Percentiles rank a stretch among this genome's conserved stretches.
These are phyloP conservation scores for Hypoxylon lenormandii DNA, from an alignment of 495 filamentous ascomycete species.

Conservation along the genomic window DNA sequence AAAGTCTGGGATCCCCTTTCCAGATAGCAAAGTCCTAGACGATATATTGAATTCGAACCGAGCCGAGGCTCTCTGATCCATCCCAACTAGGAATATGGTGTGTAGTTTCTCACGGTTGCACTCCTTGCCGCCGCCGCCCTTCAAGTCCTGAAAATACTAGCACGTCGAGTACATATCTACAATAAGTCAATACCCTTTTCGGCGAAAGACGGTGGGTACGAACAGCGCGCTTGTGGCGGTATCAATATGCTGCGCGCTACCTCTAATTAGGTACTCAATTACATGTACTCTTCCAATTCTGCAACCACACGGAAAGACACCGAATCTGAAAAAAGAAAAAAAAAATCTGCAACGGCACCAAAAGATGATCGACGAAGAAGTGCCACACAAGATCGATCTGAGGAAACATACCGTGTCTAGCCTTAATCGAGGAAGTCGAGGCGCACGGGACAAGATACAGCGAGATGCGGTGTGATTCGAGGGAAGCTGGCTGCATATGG, in stretches of 20 bases:
- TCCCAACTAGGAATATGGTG: not conserved
- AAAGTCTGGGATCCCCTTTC: not conserved
- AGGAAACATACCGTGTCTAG: not conserved
- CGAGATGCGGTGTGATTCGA: conserved; percentile 33
- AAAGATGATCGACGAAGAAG: not conserved
- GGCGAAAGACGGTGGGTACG: too few relatives aligned
- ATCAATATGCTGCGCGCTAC: too few relatives aligned
- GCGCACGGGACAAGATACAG: not conserved
- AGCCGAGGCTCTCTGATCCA: not conserved
- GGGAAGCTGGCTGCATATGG: conserved; percentile 25
- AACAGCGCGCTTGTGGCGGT: too few relatives aligned
- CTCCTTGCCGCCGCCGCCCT: not conserved
- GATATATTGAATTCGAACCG: not conserved
- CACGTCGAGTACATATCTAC: too few relatives aligned
- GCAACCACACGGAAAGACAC: not conserved
- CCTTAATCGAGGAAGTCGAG: not conserved
- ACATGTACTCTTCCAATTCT: not conserved
- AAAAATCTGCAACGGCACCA: not conserved
- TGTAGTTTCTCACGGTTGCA: not conserved
- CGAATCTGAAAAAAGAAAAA: too few relatives aligned
- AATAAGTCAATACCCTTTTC: too few relatives aligned
- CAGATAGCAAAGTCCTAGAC: not conserved
- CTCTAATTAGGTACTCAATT: not conserved
- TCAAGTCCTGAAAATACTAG: too few relatives aligned
- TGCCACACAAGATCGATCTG: not conserved